A percentile compares a stretch with the other conserved stretches of the same genome.
Evolutionary conservation across 192 early-diverging fungal genomes (phyloP).

Genomic region (Blastocladiella britannica): DNA sequence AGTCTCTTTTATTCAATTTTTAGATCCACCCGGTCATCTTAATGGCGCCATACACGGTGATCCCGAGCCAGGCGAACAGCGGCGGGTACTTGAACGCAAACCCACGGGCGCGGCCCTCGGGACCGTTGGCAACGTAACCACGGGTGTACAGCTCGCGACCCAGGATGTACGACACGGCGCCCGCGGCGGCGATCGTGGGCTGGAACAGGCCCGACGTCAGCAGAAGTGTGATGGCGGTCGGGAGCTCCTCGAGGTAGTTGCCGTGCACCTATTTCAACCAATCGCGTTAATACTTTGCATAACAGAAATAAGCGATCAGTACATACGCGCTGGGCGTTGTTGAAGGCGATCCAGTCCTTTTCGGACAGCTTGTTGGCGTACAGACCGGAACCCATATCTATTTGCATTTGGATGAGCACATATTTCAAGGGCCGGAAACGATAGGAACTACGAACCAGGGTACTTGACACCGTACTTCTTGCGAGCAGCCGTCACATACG

Average conservation of each 20-base stretch:
- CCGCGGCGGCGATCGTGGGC: conserved; percentile 11
- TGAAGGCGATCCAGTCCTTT: conserved; percentile 22
- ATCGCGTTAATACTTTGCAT: too few species aligned
- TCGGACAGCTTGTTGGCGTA: conserved; percentile 21
- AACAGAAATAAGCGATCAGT: too few species aligned
- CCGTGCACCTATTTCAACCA: too few species aligned
- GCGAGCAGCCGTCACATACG: conserved; percentile 9
- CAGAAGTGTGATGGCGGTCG: conserved; percentile 11
- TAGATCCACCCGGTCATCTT: conserved; percentile 1
- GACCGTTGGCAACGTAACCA: conserved; percentile 12
- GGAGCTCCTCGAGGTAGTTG: conserved; percentile 21
- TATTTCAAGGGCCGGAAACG: too few species aligned
- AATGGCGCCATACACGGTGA: conserved; percentile 11
- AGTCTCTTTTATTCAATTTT: not conserved
- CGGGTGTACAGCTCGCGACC: conserved; percentile 13
- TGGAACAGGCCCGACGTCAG: conserved; percentile 17
- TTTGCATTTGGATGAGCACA: too few species aligned
- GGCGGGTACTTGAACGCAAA: conserved; percentile 5
- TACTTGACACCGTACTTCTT: conserved; percentile 21
- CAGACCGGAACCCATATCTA: conserved; percentile 20
- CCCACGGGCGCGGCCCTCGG: conserved; percentile 13
- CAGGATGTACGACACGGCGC: conserved; percentile 14
- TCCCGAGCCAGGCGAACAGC: conserved; percentile 8
- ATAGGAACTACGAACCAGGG: conserved; percentile 4
- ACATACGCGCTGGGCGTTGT: conserved; percentile 25